Evolutionary conservation across 2,329 filamentous ascomycete genomes (phyloP), one percentile per base, ranked within the genome.

Genomic region (Orbilia ellipsospora): DNA sequence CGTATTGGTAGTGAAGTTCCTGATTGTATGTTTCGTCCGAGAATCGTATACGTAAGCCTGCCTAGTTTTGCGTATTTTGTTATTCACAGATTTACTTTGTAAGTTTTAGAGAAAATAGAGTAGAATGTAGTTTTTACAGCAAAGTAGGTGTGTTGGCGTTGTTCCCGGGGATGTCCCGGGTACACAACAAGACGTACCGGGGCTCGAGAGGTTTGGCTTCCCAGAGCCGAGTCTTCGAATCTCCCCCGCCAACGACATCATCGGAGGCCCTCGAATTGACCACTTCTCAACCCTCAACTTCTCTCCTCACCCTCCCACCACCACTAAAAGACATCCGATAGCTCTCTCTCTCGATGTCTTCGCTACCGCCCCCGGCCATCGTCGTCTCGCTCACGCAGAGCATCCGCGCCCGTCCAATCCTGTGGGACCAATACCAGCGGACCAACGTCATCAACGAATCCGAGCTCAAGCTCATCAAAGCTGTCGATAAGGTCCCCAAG

Each of bases 401-500:
- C 86, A 97, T 98, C 83, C 92, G 95, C 82, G 91, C 92, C 81
- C 89, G 95, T 79, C 94, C 94, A 78, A 97, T 99, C 84, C 94
- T 94, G 72, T 99, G 95, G 95, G 94, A 98, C 84, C 94, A 94
- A 80, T 94, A 94, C 80, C 93, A 96, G 79, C 89, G 95, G 83
- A 93, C 93, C 80, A 93, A 94, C 83, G 95, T 93, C 81, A 92
- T 99, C 84, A 96, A 92, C 72, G 94, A 98, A 79, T 90, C 92
- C 79, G 94, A 99, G 83, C 88, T 97, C 80, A 92, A 91, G 85
- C 94, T 94, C 87, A 97, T 99, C 84, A 94, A 94, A 83, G 92
- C 94, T 77, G 92, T 98, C 80, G 95, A 98, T 83, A 98, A 97
- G 84, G 92, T 95, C 79, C 92, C 93, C 83, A 95, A 93, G 83